Evolutionary conservation across 2,329 filamentous ascomycete genomes (phyloP).

Genomic region (Penicillium freii): DNA sequence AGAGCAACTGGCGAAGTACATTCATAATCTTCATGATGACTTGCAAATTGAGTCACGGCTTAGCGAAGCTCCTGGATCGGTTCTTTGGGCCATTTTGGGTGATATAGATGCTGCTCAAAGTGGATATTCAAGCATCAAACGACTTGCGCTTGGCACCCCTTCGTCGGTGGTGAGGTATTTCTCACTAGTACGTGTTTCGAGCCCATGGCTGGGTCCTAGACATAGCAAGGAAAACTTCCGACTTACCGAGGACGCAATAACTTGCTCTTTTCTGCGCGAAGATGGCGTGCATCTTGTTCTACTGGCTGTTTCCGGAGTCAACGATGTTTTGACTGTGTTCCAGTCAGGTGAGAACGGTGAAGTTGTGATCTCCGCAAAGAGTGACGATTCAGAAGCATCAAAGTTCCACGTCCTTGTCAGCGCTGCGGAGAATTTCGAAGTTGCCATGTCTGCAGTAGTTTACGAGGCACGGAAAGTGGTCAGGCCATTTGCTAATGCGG

Average conservation of each 20-base stretch:
- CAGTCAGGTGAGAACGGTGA: conserved; percentile 63
- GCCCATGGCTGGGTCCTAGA: conserved; percentile 83
- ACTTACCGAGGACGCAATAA: conserved; percentile 72
- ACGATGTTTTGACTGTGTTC: conserved; percentile 68
- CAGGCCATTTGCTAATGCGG: conserved; percentile 25
- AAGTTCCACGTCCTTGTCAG: conserved; percentile 66
- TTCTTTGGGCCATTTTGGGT: conserved; percentile 54
- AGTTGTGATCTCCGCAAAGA: conserved; percentile 67
- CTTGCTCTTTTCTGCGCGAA: conserved; percentile 72
- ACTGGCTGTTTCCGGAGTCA: conserved; percentile 72
- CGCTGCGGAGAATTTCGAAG: conserved; percentile 69
- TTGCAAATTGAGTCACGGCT: conserved; percentile 34
- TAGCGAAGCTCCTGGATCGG: conserved; percentile 44
- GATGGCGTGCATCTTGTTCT: conserved; percentile 74
- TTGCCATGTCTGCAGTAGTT: conserved; percentile 75
- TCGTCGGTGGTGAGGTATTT: conserved; percentile 72
- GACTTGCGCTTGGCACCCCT: conserved; percentile 62
- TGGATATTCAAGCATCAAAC: conserved; percentile 57
- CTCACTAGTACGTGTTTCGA: conserved; percentile 73
- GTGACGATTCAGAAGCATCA: conserved; percentile 61
- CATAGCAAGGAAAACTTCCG: conserved; percentile 69
- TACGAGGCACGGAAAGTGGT: conserved; percentile 77
- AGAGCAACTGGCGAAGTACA: conserved; percentile 31
- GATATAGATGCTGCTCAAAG: conserved; percentile 54
- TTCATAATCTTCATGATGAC: conserved; percentile 35